phyloP scores from a whole-genome alignment of 2,329 filamentous ascomycete genomes.

The Clarireedia homoeocarpa region DNA sequence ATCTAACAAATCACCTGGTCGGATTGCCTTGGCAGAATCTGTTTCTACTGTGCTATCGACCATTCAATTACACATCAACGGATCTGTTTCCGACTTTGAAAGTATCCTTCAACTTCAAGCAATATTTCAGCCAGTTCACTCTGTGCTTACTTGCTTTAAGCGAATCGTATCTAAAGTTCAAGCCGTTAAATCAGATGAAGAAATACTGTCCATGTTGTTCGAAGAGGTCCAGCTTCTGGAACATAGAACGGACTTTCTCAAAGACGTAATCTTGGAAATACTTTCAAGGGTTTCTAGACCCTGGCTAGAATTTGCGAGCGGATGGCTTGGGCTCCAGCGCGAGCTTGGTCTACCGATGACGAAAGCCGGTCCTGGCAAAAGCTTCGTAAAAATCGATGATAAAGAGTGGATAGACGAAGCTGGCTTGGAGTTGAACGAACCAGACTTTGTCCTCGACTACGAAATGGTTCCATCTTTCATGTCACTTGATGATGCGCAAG shows the following conservation, averaged over 20 bases:
- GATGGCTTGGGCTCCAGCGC: constrained; percentile 65
- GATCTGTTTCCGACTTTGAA: constrained; percentile 17
- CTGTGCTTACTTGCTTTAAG: constrained; percentile 27
- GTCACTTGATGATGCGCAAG: constrained; percentile 56
- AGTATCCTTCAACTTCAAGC: constrained; percentile 29
- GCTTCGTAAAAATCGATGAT: constrained; percentile 53
- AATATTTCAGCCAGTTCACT: constrained; percentile 26
- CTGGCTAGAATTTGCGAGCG: constrained; percentile 59
- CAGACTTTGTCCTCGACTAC: constrained; percentile 56
- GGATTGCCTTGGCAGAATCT: constrained; percentile 30
- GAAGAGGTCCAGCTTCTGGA: constrained; percentile 55
- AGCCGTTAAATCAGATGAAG: constrained; percentile 44
- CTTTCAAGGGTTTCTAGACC: constrained; percentile 54
- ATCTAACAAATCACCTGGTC: constrained; percentile 22
- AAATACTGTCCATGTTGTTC: constrained; percentile 54
- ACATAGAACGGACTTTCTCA: constrained; percentile 52
- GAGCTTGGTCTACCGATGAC: constrained; percentile 48
- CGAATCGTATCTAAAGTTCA: constrained; percentile 23
- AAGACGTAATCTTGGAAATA: constrained; percentile 58
- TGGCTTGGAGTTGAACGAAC: constrained; percentile 47
- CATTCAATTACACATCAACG: constrained; percentile 26
- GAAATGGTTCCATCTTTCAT: constrained; percentile 66
- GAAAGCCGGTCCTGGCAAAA: constrained; percentile 40
- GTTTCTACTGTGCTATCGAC: constrained; percentile 31
- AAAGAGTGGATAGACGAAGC: constrained; percentile 50